Percentiles rank a stretch among this genome's conserved stretches.
These are phyloP conservation scores for Pythium myriotylum DNA, from an alignment of 352 stramenopile genomes.

Conservation along the genomic window DNA sequence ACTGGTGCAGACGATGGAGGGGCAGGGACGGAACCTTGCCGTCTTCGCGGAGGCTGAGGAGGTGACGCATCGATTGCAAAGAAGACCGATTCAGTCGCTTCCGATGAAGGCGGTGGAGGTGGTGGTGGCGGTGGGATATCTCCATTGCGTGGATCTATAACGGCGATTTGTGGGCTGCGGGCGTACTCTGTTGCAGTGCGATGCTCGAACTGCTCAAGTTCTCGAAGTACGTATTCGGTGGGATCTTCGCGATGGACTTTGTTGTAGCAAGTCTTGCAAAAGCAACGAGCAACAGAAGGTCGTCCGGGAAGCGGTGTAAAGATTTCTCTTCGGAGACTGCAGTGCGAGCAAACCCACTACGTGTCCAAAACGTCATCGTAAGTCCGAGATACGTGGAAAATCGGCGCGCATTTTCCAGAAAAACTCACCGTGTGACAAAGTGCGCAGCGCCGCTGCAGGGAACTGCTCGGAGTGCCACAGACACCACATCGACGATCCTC, in stretches of 20 bases:
- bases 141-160: constrained; percentile 13
- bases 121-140: constrained; percentile 16
- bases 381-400: too few species aligned
- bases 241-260: constrained; percentile 59
- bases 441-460: constrained; percentile 45
- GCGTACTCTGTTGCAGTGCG: constrained; percentile 19
- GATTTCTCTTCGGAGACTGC: constrained; percentile 54
- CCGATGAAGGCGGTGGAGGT: constrained; percentile 12
- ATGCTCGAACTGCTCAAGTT: constrained; percentile 41
- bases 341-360: constrained; percentile 42
- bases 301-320: constrained; percentile 28
- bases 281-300: constrained; percentile 42
- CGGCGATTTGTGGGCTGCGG: constrained; percentile 17
- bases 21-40: constrained; percentile 20
- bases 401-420: too few species aligned
- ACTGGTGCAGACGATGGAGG: background rate
- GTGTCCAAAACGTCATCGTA: background rate
- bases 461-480: constrained; percentile 38
- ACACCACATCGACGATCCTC: constrained; percentile 54
- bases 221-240: constrained; percentile 43
- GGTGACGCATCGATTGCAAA: constrained; percentile 24
- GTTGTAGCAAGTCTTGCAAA: constrained; percentile 59
- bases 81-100: constrained; percentile 15
- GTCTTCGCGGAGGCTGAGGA: background rate
- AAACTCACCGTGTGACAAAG: constrained; percentile 43